Evolutionary conservation across 1,284 basidiomycete genomes (phyloP), one percentile per base, ranked within the genome.

Genomic region (Cryptococcus hybrid): DNA sequence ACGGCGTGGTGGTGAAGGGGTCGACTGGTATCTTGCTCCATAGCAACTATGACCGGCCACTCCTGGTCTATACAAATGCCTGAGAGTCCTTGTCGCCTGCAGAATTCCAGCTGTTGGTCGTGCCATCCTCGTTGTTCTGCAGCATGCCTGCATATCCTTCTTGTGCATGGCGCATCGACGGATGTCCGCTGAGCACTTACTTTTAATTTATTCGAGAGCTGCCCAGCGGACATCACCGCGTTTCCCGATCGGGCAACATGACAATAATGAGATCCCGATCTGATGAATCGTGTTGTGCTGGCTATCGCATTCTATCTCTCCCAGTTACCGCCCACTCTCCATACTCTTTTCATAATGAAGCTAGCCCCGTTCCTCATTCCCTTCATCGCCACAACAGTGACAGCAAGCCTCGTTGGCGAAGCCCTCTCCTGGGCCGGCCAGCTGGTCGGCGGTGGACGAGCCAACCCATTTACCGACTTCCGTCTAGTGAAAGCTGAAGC

Each of bases 401-500:
- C 62, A 7, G 71, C 71, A 42, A 55, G 54, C 8, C 47, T 73
- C 52, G 67, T 66, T 1, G 57, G 55, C 37, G 64, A 68, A 38
- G 61, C 67, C 8, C 61, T 68, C 40, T 57, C 57, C 5, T 68
- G 68, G 66, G 69, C 68, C 5, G 65, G 63, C 43, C 60, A 56
- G 44, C 55, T 69, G 47, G 62, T 74, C 55, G 64, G 62, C 38
- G 47, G 48, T 47, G 44, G 38, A 15, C 36, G 43, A 18, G 18
- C 18, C 18, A 18, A 18, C 18, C 18, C 18, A 18, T 18, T 18
- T 18, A 18, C 18, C 18, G 18, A 18, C 18, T 18, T 18, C 18
- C 18, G 18, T 18, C 18, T 18, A 18, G 18, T 18, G 18, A 18
- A 18, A 18, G 18, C 18, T 18, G 18, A 18, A 18, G 18, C 18